These are phyloP conservation scores for Andalucia godoyi DNA, from an alignment of 78 protist genomes.

Conservation along the genomic window DNA sequence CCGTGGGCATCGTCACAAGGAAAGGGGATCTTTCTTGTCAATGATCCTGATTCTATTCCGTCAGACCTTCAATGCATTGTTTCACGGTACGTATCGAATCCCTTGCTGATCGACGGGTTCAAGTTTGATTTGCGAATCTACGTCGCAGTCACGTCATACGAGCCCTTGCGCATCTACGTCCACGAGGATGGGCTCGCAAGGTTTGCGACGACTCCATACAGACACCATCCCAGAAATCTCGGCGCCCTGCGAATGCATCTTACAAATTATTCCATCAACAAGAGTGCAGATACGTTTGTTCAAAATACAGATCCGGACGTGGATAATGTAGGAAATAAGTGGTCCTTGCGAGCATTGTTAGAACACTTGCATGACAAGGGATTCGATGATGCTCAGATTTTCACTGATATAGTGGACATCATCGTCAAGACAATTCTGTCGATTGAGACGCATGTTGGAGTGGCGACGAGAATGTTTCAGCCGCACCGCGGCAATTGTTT, in stretches of 20 bases:
- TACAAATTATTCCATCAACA: slow-evolving; percentile 68
- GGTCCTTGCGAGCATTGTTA: slow-evolving; percentile 23
- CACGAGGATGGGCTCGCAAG: slow-evolving; percentile 45
- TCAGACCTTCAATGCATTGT: not conserved
- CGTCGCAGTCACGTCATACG: slow-evolving; percentile 30
- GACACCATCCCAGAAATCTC: not conserved
- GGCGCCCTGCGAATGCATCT: slow-evolving; percentile 28
- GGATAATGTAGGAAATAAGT: slow-evolving; percentile 27
- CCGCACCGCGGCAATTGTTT: slow-evolving; percentile 22
- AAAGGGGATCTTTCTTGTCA: slow-evolving; percentile 7
- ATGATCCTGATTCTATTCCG: not conserved
- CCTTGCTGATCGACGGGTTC: slow-evolving; percentile 53
- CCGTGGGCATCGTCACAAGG: slow-evolving; percentile 30
- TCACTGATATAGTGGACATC: not conserved
- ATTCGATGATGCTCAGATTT: not conserved
- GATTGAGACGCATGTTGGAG: slow-evolving; percentile 7
- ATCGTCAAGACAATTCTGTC: slow-evolving; percentile 35
- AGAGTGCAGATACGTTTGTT: not conserved
- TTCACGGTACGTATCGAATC: slow-evolving; percentile 37
- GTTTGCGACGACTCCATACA: slow-evolving; percentile 15
- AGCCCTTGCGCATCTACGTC: slow-evolving; percentile 33
- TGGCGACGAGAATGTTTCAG: not conserved
- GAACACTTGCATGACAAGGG: not conserved
- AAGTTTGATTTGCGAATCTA: slow-evolving; percentile 78
- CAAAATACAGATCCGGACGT: not conserved